Evolutionary conservation across 192 early-diverging fungal species (phyloP).

Genomic region (Coemansia sp.): DNA sequence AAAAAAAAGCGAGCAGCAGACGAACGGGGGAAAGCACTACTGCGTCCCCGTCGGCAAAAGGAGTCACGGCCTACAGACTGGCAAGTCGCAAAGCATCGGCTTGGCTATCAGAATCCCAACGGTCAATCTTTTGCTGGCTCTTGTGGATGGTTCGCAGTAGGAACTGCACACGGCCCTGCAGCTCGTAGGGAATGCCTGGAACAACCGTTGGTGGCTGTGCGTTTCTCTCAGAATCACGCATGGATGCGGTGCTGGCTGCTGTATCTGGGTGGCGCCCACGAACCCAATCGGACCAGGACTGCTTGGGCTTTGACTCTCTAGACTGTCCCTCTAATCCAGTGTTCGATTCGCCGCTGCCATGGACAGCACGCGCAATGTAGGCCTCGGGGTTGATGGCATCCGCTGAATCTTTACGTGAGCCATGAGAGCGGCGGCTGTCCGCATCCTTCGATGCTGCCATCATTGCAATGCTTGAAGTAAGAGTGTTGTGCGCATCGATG

Average conservation of each 20-base stretch:
- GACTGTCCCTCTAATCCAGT: conserved; percentile 48
- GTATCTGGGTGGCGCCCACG: conserved; percentile 34
- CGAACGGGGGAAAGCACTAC: too few species aligned
- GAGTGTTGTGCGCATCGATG: conserved; percentile 24
- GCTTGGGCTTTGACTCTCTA: conserved; percentile 13
- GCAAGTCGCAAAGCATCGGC: conserved; percentile 16
- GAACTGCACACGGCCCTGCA: conserved; percentile 59
- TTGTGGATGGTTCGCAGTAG: conserved; percentile 56
- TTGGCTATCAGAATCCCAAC: conserved; percentile 48
- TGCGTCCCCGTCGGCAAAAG: too few species aligned
- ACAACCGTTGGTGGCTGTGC: conserved; percentile 12
- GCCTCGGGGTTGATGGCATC: conserved; percentile 22
- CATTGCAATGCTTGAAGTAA: conserved; percentile 32
- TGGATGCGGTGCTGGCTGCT: not conserved
- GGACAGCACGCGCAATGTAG: conserved; percentile 47
- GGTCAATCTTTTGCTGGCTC: conserved; percentile 57
- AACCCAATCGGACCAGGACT: conserved; percentile 51
- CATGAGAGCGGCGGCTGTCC: not conserved
- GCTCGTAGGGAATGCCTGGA: conserved; percentile 57
- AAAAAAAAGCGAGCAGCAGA: too few species aligned
- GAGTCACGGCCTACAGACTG: conserved; percentile 3
- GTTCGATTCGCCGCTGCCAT: conserved; percentile 28
- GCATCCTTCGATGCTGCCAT: conserved; percentile 27
- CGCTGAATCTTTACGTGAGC: not conserved
- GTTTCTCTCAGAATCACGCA: not conserved